These are phyloP conservation scores for Thelonectria rubi DNA, from an alignment of 2,329 filamentous ascomycete species.

Conservation along the genomic window DNA sequence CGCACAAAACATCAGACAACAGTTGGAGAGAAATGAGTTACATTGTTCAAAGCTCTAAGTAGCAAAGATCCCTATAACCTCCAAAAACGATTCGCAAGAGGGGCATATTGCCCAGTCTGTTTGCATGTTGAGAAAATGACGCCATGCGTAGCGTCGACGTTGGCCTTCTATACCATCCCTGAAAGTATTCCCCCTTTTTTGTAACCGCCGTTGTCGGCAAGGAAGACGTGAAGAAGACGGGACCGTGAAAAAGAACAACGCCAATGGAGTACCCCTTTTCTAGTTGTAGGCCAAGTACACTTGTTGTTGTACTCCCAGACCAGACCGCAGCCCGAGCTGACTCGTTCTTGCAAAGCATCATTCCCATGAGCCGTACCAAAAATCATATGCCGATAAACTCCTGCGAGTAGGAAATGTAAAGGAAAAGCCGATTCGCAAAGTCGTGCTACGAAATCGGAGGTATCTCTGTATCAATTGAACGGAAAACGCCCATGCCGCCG, in stretches of 20 bases:
- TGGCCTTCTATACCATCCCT: conserved; percentile 26
- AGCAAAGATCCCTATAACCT: conserved; percentile 24
- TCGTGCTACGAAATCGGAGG: conserved; percentile 37
- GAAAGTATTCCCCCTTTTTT: conserved; percentile 24
- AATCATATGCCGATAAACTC: conserved; percentile 20
- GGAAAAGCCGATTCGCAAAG: conserved; percentile 35
- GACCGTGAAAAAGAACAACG: conserved; percentile 22
- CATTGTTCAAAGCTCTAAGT: conserved; percentile 29
- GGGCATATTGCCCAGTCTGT: conserved; percentile 30
- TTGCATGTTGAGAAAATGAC: conserved; percentile 34
- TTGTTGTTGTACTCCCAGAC: conserved; percentile 30
- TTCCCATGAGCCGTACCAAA: conserved; percentile 15
- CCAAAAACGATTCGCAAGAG: conserved; percentile 29
- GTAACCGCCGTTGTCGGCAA: conserved; percentile 4
- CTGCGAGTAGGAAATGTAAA: conserved; percentile 15
- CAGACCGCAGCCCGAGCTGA: conserved; percentile 31
- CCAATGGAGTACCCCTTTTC: conserved; percentile 21
- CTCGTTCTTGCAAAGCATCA: conserved; percentile 21
- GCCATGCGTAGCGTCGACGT: conserved; percentile 21
- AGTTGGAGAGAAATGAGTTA: conserved; percentile 8
- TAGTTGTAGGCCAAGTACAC: conserved; percentile 16
- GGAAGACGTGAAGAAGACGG: conserved; percentile 17
- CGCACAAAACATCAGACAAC: conserved; percentile 16
- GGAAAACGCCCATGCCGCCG: conserved; percentile 41
- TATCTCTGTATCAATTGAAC: conserved; percentile 44